A percentile compares a stretch with the other conserved stretches of the same genome.
These are phyloP conservation scores for Termitomyces sp. DNA, from an alignment of 768 basidiomycete genomes.

Conservation along the genomic window DNA sequence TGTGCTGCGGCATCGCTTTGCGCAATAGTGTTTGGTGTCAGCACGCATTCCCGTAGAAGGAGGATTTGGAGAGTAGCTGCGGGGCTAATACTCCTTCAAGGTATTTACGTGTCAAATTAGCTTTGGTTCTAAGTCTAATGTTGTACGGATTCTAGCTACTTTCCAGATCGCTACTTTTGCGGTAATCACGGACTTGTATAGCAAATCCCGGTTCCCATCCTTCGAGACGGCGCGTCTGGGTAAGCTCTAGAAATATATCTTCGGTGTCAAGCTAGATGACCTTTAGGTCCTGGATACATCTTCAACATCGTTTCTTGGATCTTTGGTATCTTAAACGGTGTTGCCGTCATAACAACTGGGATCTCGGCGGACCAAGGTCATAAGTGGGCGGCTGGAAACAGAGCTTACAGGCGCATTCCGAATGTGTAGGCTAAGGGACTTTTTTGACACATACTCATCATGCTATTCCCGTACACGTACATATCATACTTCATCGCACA, in stretches of 20 bases:
- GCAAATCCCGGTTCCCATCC: constrained; percentile 33
- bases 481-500: neutral
- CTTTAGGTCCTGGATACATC: constrained; percentile 52
- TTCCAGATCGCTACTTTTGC: constrained; percentile 58
- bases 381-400: constrained; percentile 73
- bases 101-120: constrained; percentile 25
- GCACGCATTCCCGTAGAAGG: constrained; percentile 65
- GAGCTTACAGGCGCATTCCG: constrained; percentile 47
- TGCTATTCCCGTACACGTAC: neutral
- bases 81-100: constrained; percentile 55
- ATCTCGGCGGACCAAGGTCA: constrained; percentile 55
- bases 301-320: constrained; percentile 61
- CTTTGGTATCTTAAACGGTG: constrained; percentile 41
- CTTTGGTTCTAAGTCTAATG: neutral
- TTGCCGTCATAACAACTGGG: constrained; percentile 57
- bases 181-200: constrained; percentile 58
- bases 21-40: constrained; percentile 61
- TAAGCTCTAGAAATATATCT: constrained; percentile 21
- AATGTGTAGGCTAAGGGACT: neutral
- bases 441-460: neutral
- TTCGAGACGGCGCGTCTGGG: constrained; percentile 60
- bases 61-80: constrained; percentile 76
- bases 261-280: neutral
- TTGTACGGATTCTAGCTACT: constrained; percentile 29
- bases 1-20: constrained; percentile 54